Percentiles rank a stretch among this genome's conserved stretches.
Evolutionary conservation across 306 rosid species (phyloP).

Genomic region (Delonix regia): DNA sequence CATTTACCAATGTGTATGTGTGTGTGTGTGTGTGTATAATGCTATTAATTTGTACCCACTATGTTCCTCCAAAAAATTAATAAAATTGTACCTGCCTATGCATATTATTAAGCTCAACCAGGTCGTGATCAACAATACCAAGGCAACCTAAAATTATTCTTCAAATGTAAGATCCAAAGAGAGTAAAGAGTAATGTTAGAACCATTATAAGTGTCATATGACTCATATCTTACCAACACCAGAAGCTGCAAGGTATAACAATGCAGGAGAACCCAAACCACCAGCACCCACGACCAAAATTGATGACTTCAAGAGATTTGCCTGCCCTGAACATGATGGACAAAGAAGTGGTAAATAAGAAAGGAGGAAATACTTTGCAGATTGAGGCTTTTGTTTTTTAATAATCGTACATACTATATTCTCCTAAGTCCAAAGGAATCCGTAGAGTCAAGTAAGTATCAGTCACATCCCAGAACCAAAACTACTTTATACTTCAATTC

Average conservation of each 20-base stretch:
- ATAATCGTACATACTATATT: not conserved
- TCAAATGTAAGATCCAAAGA: slow-evolving; percentile 35
- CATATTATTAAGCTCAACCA: slow-evolving; percentile 95
- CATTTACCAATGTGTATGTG: too few relatives aligned
- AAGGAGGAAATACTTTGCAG: not conserved
- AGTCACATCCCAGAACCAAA: not conserved
- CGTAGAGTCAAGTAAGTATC: not conserved
- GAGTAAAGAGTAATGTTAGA: not conserved
- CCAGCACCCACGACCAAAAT: slow-evolving; percentile 95
- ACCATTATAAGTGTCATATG: not conserved
- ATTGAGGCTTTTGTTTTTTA: not conserved
- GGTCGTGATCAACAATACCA: slow-evolving; percentile 90
- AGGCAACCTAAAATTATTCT: slow-evolving; percentile 57
- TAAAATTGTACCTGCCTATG: slow-evolving; percentile 81
- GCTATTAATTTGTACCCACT: not conserved
- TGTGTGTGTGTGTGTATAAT: too few relatives aligned
- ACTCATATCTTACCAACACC: slow-evolving; percentile 70
- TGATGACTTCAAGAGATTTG: slow-evolving; percentile 74
- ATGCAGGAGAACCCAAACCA: slow-evolving; percentile 93
- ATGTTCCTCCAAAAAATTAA: not conserved
- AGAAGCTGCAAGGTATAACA: slow-evolving; percentile 85
- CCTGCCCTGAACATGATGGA: slow-evolving; percentile 59
- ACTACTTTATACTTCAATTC: not conserved
- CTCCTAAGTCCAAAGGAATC: not conserved
- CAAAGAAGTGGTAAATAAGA: not conserved